Conservation (phyloP, 1,139 yeast genomes). For the Diutina neorugosa region DNA sequence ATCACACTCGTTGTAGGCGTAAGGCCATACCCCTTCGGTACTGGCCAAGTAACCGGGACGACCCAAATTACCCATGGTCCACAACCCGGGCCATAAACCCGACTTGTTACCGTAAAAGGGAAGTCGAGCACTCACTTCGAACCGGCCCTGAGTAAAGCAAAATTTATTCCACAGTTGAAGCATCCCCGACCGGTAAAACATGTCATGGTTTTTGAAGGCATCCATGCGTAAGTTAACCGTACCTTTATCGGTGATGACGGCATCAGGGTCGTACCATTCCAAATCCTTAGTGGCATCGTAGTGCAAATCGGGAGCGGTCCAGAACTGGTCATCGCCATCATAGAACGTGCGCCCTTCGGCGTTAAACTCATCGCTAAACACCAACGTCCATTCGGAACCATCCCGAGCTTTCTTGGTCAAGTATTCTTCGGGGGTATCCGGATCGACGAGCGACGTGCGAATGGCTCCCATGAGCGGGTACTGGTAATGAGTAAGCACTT, state of each 20-base stretch:
- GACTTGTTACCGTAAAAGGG: conserved; percentile 60
- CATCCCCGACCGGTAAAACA: conserved; percentile 78
- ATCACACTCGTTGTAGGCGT: conserved; percentile 71
- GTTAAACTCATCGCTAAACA: conserved; percentile 75
- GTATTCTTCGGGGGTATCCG: conserved; percentile 62
- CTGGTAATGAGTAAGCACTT: conserved; percentile 39
- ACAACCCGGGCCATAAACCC: conserved; percentile 85
- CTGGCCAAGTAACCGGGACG: conserved; percentile 73
- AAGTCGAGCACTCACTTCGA: conserved; percentile 58
- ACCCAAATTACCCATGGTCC: conserved; percentile 82
- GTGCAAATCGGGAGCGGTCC: conserved; percentile 64
- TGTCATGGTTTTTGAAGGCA: conserved; percentile 57
- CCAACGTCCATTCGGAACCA: conserved; percentile 60
- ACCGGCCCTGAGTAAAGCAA: conserved; percentile 66
- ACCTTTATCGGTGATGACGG: conserved; percentile 57
- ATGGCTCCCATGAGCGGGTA: conserved; percentile 54
- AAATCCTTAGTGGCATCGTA: conserved; percentile 74
- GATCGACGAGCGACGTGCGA: conserved; percentile 53
- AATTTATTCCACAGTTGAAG: conserved; percentile 74
- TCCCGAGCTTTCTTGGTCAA: conserved; percentile 28
- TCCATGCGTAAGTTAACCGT: conserved; percentile 56
- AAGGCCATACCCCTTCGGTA: conserved; percentile 86
- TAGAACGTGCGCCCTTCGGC: conserved; percentile 76
- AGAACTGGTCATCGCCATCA: conserved; percentile 75
- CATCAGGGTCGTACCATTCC: conserved; percentile 88